These are phyloP conservation scores for Crithidia mellificae DNA, from an alignment of 208 protist genomes.

Conservation along the genomic window DNA sequence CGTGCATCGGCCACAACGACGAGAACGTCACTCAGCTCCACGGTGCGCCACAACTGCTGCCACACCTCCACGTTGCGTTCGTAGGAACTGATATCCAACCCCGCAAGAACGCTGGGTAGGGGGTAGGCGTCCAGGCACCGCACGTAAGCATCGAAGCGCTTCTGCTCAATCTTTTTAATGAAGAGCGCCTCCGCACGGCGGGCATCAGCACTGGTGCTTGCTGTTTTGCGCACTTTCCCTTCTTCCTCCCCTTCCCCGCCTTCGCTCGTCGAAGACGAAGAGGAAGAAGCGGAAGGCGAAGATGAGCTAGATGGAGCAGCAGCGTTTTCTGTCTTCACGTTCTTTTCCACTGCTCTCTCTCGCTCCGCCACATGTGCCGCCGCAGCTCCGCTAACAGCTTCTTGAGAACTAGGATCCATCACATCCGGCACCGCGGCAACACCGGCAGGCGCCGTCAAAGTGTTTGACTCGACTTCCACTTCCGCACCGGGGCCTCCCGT, in stretches of 20 bases:
- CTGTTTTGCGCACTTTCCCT: background rate
- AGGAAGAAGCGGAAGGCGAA: background rate
- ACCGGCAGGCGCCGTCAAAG: too few species aligned
- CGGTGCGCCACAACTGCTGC: conserved; percentile 97
- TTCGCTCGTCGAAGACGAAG: background rate
- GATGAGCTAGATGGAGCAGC: too few species aligned
- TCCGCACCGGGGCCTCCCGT: too few species aligned
- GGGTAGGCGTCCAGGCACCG: conserved; percentile 51
- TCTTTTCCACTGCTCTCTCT: background rate
- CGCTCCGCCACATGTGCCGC: background rate
- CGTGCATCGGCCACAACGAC: conserved; percentile 95
- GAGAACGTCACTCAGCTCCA: conserved; percentile 95
- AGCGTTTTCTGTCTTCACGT: background rate
- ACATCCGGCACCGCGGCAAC: too few species aligned
- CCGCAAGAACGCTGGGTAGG: conserved; percentile 6
- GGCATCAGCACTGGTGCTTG: background rate
- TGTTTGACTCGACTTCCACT: too few species aligned
- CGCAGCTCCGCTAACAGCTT: too few species aligned
- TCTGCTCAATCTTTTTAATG: conserved; percentile 48
- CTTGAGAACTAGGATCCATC: too few species aligned
- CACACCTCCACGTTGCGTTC: conserved; percentile 98
- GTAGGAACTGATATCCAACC: conserved; percentile 88
- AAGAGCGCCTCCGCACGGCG: conserved; percentile 3
- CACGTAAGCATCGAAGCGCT: conserved; percentile 57
- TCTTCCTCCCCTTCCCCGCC: background rate